These are phyloP conservation scores for Tephrocybe sp. DNA, from an alignment of 768 basidiomycete genomes.

Conservation along the genomic window DNA sequence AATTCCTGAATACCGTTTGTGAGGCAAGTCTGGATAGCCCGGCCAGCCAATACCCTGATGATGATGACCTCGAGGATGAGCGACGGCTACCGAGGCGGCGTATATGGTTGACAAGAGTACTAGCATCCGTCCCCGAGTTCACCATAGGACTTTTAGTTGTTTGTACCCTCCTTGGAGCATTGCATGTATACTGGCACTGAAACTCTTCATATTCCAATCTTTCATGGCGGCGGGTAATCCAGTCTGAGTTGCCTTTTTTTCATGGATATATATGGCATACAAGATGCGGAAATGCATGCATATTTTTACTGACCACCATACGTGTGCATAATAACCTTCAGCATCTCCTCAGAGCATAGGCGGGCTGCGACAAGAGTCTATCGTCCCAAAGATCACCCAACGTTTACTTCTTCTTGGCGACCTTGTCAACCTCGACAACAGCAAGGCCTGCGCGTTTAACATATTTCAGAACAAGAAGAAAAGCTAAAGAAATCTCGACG, in stretches of 20 bases:
- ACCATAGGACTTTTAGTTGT: conserved; percentile 21
- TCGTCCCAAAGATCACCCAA: conserved; percentile 17
- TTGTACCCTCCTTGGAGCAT: conserved; percentile 17
- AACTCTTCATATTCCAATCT: background rate
- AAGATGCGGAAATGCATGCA: conserved; percentile 27
- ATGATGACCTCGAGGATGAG: conserved; percentile 29
- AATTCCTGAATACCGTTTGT: conserved; percentile 40
- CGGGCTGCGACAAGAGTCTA: conserved; percentile 20
- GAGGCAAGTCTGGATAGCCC: conserved; percentile 8
- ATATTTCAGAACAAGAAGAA: too few species aligned
- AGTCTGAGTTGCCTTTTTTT: conserved; percentile 7
- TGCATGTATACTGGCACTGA: conserved; percentile 13
- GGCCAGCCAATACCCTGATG: conserved; percentile 5
- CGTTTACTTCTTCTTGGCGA: conserved; percentile 70
- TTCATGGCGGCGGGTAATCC: too few species aligned
- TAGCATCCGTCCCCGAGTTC: conserved; percentile 17
- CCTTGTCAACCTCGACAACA: conserved; percentile 69
- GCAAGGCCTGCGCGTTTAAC: conserved; percentile 48
- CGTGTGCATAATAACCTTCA: conserved; percentile 18
- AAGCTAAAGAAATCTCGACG: conserved; percentile 23
- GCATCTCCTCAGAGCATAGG: conserved; percentile 15
- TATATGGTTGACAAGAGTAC: conserved; percentile 19
- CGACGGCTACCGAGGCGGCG: conserved; percentile 8
- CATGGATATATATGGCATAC: conserved; percentile 20
- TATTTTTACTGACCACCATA: conserved; percentile 27